Evolutionary conservation across 169 alveolate species (phyloP).

Genomic region (Plasmodium sp.): DNA sequence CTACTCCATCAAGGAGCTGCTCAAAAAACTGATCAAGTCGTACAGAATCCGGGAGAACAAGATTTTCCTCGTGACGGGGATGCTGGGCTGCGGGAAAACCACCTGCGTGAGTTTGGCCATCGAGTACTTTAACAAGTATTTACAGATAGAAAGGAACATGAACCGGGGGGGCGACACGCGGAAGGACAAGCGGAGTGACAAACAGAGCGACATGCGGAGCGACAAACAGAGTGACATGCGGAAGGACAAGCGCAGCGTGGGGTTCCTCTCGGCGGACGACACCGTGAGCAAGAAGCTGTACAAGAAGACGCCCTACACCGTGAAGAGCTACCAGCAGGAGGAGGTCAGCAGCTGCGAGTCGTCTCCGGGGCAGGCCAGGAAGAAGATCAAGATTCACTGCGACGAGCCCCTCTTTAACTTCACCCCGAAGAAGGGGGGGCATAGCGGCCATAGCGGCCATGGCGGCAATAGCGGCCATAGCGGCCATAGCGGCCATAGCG

Average conservation of each 20-base stretch:
- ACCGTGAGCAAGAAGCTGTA: conserved; percentile 6
- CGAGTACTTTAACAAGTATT: conserved; percentile 52
- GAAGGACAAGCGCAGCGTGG: neutral
- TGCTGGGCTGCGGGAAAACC: conserved; percentile 66
- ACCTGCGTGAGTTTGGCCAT: conserved; percentile 62
- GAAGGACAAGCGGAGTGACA: neutral
- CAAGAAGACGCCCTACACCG: conserved; percentile 53
- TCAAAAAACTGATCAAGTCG: conserved; percentile 43
- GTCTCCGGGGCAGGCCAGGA: neutral
- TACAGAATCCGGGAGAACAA: conserved; percentile 62
- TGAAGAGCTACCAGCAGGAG: conserved; percentile 1
- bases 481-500: too few relatives aligned
- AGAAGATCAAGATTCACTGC: conserved; percentile 29
- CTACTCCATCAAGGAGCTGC: conserved; percentile 36
- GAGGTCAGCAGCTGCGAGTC: neutral
- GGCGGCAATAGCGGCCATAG: neutral
- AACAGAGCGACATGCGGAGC: too few relatives aligned
- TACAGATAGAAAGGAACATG: conserved; percentile 56
- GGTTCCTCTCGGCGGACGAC: conserved; percentile 7
- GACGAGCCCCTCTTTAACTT: conserved; percentile 61
- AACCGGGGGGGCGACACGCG: neutral
- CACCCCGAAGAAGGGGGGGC: conserved; percentile 22
- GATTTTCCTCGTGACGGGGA: conserved; percentile 48
- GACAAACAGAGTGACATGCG: too few relatives aligned
- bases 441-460: too few relatives aligned